phyloP scores from a whole-genome alignment of 345 rosid species.

The Eucalyptus sp. region DNA sequence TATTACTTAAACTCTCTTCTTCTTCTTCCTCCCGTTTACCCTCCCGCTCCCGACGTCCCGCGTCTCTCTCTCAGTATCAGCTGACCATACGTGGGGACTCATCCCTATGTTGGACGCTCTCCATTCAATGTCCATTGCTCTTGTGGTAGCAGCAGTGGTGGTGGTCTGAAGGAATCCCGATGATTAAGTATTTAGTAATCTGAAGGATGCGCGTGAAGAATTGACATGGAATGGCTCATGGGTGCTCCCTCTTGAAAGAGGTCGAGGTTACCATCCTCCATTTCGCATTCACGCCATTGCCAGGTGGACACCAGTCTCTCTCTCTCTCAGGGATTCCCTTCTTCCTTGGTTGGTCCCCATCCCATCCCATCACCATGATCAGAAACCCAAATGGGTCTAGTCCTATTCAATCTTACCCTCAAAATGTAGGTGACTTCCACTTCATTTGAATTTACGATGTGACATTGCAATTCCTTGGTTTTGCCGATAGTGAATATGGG shows the following conservation, averaged over 20 bases:
- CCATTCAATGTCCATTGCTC: background rate
- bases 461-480: background rate
- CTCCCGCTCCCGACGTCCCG: rapidly evolving
- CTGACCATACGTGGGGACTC: background rate
- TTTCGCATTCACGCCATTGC: background rate
- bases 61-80: background rate
- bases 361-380: background rate
- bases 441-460: background rate
- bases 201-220: background rate
- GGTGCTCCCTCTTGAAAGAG: background rate
- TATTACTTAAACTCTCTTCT: background rate
- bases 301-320: background rate
- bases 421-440: background rate
- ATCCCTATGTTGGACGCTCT: background rate
- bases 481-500: background rate
- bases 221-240: background rate
- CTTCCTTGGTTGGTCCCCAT: background rate
- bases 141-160: background rate
- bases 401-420: background rate
- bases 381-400: background rate
- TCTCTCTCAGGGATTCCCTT: background rate
- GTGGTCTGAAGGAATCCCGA: background rate
- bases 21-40: background rate
- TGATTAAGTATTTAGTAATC: background rate
- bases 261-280: background rate